These are phyloP conservation scores for Yamadazyma takamatsuzukensis DNA, from an alignment of 805 yeast genomes.

Conservation along the genomic window DNA sequence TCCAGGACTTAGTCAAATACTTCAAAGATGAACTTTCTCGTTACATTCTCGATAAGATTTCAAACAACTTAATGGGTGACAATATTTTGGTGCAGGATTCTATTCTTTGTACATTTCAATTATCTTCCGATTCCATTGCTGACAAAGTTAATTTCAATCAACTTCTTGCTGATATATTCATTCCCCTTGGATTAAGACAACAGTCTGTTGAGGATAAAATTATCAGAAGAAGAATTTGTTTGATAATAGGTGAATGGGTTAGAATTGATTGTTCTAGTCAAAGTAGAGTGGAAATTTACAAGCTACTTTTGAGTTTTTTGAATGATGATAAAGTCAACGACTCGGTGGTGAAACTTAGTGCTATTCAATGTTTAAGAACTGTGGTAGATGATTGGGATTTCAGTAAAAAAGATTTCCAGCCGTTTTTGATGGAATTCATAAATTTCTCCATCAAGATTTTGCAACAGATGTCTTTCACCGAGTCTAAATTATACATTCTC, in stretches of 20 bases:
- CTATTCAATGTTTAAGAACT: conserved; percentile 63
- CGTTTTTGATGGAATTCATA: conserved; percentile 56
- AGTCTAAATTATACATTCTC: conserved; percentile 71
- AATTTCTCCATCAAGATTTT: conserved; percentile 48
- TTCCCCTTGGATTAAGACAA: conserved; percentile 60
- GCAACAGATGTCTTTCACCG: conserved; percentile 53
- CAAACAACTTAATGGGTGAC: conserved; percentile 34
- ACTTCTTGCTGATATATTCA: conserved; percentile 52
- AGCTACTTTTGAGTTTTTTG: conserved; percentile 51
- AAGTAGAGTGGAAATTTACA: conserved; percentile 56
- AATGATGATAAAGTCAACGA: conserved; percentile 52
- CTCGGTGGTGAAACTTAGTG: conserved; percentile 74
- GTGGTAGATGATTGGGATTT: conserved; percentile 88
- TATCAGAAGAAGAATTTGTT: conserved; percentile 71
- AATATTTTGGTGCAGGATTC: conserved; percentile 74
- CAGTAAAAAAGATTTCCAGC: conserved; percentile 60
- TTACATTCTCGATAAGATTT: conserved; percentile 58
- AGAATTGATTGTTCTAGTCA: conserved; percentile 59
- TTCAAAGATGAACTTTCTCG: conserved; percentile 55
- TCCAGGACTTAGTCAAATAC: conserved; percentile 64
- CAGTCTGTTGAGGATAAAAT: conserved; percentile 51
- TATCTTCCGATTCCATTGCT: conserved; percentile 63
- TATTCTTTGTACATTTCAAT: conserved; percentile 76
- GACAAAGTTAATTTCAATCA: conserved; percentile 67
- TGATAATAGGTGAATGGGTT: conserved; percentile 80